Evolutionary conservation across 129 eudicot species (phyloP).

Genomic region (Heracleum sosnowskyi): DNA sequence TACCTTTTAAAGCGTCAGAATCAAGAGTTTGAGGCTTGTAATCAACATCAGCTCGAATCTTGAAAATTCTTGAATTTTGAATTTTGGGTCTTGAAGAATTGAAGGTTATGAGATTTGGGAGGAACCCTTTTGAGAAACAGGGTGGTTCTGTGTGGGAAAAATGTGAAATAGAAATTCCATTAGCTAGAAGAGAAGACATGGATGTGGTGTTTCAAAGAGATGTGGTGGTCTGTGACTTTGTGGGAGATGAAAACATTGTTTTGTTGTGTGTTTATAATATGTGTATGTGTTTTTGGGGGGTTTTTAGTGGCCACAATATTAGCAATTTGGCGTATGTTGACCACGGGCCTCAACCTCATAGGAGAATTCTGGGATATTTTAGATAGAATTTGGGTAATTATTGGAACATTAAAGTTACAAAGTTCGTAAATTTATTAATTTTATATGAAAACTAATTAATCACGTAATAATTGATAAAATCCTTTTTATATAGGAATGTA

Average conservation of each 20-base stretch:
- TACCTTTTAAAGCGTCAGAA: constrained; percentile 44
- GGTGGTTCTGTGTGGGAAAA: constrained; percentile 49
- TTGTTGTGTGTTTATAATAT: neutral
- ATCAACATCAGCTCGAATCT: constrained; percentile 56
- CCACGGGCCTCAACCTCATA: constrained; percentile 28
- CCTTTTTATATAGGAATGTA: too few relatives aligned
- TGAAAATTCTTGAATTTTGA: constrained; percentile 36
- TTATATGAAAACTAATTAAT: too few relatives aligned
- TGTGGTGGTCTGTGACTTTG: constrained; percentile 1
- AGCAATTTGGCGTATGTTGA: constrained; percentile 18
- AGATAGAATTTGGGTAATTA: neutral
- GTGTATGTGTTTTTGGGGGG: neutral
- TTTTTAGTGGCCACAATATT: constrained; percentile 5
- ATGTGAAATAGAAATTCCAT: constrained; percentile 49
- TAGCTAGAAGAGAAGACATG: constrained; percentile 84
- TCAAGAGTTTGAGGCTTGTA: constrained; percentile 37
- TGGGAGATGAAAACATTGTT: constrained; percentile 11
- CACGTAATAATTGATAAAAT: neutral
- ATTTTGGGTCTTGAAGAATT: constrained; percentile 20
- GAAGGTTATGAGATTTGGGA: constrained; percentile 17
- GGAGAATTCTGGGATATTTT: neutral
- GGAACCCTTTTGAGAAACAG: constrained; percentile 34
- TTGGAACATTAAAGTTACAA: too few relatives aligned
- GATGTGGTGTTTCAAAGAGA: constrained; percentile 13
- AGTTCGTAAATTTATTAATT: too few relatives aligned